Conservation (phyloP, 2,329 filamentous ascomycete genomes). For the Lecanicillium sp. region DNA sequence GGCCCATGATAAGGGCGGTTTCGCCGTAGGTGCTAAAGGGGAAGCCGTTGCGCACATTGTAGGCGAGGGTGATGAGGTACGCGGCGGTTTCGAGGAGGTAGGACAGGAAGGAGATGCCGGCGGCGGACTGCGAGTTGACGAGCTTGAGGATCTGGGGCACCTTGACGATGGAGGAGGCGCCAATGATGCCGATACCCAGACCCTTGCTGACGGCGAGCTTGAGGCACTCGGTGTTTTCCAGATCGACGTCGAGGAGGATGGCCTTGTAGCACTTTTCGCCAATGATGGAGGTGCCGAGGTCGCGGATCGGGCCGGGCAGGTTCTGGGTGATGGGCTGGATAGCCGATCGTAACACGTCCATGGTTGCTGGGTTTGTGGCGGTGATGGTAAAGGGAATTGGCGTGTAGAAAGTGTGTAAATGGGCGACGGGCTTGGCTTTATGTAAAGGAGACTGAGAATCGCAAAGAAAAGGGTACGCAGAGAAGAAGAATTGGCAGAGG, state of each 20-base stretch:
- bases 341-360: constrained; percentile 54
- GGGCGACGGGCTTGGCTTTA: too few relatives aligned
- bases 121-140: constrained; percentile 67
- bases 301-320: constrained; percentile 66
- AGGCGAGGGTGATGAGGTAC: constrained; percentile 84
- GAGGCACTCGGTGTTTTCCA: constrained; percentile 68
- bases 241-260: constrained; percentile 77
- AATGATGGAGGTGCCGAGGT: constrained; percentile 71
- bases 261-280: constrained; percentile 78
- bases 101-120: constrained; percentile 79
- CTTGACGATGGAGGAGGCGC: constrained; percentile 85
- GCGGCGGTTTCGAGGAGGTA: constrained; percentile 87
- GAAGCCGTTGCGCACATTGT: constrained; percentile 85
- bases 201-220: constrained; percentile 88
- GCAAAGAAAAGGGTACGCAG: not conserved
- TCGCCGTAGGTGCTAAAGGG: constrained; percentile 97
- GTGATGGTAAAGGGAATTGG: constrained; percentile 2
- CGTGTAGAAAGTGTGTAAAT: constrained; percentile 1
- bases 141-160: constrained; percentile 96
- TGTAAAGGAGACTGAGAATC: not conserved
- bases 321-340: constrained; percentile 64
- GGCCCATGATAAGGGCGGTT: constrained; percentile 81
- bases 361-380: constrained; percentile 21
- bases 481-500: not conserved
- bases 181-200: constrained; percentile 89